phyloP scores from a whole-genome alignment of 495 filamentous ascomycete genomes.

The Xylaria venustula region DNA sequence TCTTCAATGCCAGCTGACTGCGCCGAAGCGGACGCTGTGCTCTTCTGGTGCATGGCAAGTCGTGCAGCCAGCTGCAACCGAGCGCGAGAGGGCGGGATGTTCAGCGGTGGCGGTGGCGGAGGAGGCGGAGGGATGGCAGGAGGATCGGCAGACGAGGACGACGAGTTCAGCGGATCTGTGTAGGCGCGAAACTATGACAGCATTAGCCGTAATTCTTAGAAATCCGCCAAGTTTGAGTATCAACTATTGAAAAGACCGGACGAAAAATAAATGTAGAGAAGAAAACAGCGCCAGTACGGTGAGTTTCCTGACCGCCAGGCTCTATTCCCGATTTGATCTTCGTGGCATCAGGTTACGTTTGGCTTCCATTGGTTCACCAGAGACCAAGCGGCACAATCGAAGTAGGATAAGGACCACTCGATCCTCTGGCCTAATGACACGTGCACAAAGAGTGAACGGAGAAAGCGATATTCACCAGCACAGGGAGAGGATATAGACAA shows the following conservation, averaged over 20 bases:
- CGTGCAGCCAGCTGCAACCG: constrained; percentile 80
- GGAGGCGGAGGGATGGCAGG: constrained; percentile 51
- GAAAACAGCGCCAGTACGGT: neutral
- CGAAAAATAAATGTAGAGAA: neutral
- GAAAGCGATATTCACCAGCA: neutral
- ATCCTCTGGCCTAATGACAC: neutral
- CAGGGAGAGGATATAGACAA: constrained; percentile 4
- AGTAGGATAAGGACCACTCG: neutral
- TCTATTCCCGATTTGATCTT: neutral
- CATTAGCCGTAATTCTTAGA: constrained; percentile 10
- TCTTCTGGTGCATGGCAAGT: constrained; percentile 75
- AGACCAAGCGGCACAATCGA: neutral
- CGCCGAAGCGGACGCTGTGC: constrained; percentile 41
- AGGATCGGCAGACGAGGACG: constrained; percentile 43
- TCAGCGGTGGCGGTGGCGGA: constrained; percentile 64
- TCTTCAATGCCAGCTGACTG: constrained; percentile 30
- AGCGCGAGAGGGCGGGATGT: constrained; percentile 82
- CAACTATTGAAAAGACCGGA: too few relatives aligned
- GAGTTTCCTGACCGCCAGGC: neutral
- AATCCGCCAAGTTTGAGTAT: too few relatives aligned
- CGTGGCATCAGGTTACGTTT: neutral
- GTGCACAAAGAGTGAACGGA: neutral
- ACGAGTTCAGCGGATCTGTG: constrained; percentile 46
- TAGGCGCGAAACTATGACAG: constrained; percentile 47
- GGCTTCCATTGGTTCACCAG: neutral